These are phyloP conservation scores for Histomonas meleagridis DNA, from an alignment of 208 protist species.

Conservation along the genomic window DNA sequence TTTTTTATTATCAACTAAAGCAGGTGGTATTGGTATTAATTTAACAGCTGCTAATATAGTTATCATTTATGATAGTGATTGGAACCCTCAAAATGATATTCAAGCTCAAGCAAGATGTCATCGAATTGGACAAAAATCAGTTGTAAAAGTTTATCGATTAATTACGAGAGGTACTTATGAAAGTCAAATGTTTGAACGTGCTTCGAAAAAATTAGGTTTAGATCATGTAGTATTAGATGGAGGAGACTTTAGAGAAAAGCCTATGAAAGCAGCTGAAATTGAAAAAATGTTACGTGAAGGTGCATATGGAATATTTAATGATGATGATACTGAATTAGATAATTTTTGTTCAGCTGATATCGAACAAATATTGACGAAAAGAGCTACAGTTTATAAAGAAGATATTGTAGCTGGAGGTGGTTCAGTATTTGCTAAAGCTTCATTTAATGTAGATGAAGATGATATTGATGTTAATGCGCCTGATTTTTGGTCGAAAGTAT, in stretches of 20 bases:
- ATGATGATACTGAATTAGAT: neutral
- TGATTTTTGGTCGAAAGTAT: conserved; percentile 4
- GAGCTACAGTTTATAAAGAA: neutral
- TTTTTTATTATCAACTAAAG: conserved; percentile 62
- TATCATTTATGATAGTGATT: conserved; percentile 72
- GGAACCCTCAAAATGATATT: conserved; percentile 92
- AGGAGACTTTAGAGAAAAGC: neutral
- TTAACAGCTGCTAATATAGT: conserved; percentile 63
- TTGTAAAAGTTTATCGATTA: conserved; percentile 80
- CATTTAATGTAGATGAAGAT: neutral
- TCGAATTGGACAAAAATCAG: conserved; percentile 77
- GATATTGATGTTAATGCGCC: neutral
- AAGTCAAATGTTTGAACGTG: conserved; percentile 69
- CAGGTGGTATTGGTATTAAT: conserved; percentile 66
- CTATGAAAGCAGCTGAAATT: conserved; percentile 6
- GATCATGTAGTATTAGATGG: conserved; percentile 61
- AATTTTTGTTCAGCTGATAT: conserved; percentile 2
- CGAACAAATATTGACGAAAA: neutral
- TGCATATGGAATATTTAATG: neutral
- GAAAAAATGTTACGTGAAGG: conserved; percentile 28
- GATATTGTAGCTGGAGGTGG: neutral
- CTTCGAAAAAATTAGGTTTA: conserved; percentile 68
- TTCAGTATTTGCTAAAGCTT: neutral
- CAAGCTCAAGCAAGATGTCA: conserved; percentile 81
- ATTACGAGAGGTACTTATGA: conserved; percentile 76